phyloP scores from a whole-genome alignment of 352 stramenopile genomes.

The Proteromonas lacertae region DNA sequence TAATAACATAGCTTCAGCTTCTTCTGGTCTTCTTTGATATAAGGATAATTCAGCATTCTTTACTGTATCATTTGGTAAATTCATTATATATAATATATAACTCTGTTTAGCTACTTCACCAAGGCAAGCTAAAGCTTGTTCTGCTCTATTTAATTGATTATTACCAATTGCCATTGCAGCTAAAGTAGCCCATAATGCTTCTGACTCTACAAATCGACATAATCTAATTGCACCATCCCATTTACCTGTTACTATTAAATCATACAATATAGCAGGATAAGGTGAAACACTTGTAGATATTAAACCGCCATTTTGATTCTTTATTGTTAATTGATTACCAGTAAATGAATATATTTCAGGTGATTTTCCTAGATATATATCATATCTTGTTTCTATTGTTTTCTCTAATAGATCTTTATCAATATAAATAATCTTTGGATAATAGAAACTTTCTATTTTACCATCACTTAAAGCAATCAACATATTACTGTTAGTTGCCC shows the following conservation, averaged over 20 bases:
- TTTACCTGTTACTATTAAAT: slow-evolving; percentile 27
- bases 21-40: slow-evolving; percentile 31
- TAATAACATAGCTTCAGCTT: slow-evolving; percentile 55
- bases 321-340: slow-evolving; percentile 34
- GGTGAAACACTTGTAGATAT: slow-evolving; percentile 29
- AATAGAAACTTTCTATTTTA: slow-evolving; percentile 38
- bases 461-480: slow-evolving; percentile 43
- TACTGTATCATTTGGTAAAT: neutral
- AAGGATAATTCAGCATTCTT: slow-evolving; percentile 11
- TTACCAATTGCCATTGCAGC: slow-evolving; percentile 44
- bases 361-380: slow-evolving; percentile 16
- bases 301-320: slow-evolving; percentile 36
- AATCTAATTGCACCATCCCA: slow-evolving; percentile 59
- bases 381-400: slow-evolving; percentile 29
- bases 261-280: slow-evolving; percentile 39
- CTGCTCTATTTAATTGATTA: slow-evolving; percentile 45
- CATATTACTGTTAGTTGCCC: slow-evolving; percentile 43
- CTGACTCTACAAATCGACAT: slow-evolving; percentile 49
- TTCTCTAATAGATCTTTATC: slow-evolving; percentile 45
- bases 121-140: slow-evolving; percentile 50
- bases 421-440: slow-evolving; percentile 49
- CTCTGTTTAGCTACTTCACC: slow-evolving; percentile 7
- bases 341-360: slow-evolving; percentile 34
- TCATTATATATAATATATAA: neutral
- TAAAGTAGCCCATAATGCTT: slow-evolving; percentile 44